Base-by-base conservation (phyloP, 176 grass and related monocot genomes). In the barley (Hordeum vulgare) region DNA sequence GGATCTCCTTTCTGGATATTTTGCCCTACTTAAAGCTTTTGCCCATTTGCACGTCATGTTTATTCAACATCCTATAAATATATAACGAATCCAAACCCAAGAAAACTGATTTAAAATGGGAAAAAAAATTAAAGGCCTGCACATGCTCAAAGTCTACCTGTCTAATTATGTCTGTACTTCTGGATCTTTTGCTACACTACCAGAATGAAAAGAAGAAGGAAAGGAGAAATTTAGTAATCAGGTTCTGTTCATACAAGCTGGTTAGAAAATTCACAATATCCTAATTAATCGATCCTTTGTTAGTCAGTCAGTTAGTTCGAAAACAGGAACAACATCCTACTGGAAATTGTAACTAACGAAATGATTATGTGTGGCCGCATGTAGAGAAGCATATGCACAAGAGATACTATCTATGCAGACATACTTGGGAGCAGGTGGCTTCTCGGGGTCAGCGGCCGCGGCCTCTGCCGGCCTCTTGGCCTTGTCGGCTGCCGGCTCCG, bases 371-470 rank as follows among this genome's bases (percentile, higher is more conserved):
- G 24, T 23, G 27, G 20, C 25, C 8, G 61, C 9, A 40, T 40
- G 37, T 40, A 21, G 11, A 61, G 29, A 40, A 0, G 25, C 15
- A 28, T 24, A 39, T 39, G 33, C 44, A 49, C 37, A 40, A 40
- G 8, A 34, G 45, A 58, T 56, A 33, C 31, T 33, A 40, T 40
- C 37, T 40, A 40, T 0, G 56, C 9, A 28, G 24, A 67, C 64
- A 37, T 85, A 98, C 96, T 98, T 98, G 54, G 96, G 79, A 77
- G 90, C 96, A 79, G 82, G 82, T 72, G 96, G 87, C 80, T 95
- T 98, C 86, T 89, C 96, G 4, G 90, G 88, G 80, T 97, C 90
- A 44, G 36, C 63, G 41, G 49, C 74, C 13, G 66, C 18, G n/a
- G 76, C 80, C 42, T 79, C 87, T 6, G 78, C 76, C 8, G 90